phyloP scores from a whole-genome alignment of 345 rosid genomes.

The Psidium friedrichsthalianum region DNA sequence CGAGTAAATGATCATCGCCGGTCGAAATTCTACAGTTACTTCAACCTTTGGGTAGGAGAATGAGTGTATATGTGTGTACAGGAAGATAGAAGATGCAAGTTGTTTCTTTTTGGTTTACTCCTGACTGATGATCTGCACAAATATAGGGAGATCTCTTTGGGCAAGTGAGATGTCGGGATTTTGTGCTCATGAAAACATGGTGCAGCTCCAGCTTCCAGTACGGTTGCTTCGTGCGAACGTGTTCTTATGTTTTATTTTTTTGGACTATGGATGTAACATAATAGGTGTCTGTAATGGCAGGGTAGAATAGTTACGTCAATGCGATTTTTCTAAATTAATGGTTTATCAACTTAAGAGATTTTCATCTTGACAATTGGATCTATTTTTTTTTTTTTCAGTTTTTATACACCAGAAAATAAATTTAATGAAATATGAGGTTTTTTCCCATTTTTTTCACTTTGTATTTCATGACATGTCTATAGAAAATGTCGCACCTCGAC shows the following conservation, averaged over 20 bases:
- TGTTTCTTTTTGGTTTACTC: not conserved
- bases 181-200: not conserved
- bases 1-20: not conserved
- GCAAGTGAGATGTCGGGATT: not conserved
- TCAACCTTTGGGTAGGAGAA: not conserved
- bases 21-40: not conserved
- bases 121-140: not conserved
- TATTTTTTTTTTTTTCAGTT: not conserved
- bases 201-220: not conserved
- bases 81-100: not conserved
- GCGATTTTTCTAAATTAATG: not conserved
- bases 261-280: no score
- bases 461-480: not conserved
- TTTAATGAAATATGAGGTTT: not conserved
- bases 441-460: not conserved
- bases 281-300: not conserved
- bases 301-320: not conserved
- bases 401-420: not conserved
- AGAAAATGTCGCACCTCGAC: not conserved
- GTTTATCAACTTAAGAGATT: not conserved
- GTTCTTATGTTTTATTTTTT: not conserved
- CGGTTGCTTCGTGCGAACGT: not conserved
- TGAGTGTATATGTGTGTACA: not conserved
- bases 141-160: not conserved
- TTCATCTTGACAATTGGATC: not conserved